Evolutionary conservation across 2,329 filamentous ascomycete species (phyloP).

Genomic region (Diplodia seriata): DNA sequence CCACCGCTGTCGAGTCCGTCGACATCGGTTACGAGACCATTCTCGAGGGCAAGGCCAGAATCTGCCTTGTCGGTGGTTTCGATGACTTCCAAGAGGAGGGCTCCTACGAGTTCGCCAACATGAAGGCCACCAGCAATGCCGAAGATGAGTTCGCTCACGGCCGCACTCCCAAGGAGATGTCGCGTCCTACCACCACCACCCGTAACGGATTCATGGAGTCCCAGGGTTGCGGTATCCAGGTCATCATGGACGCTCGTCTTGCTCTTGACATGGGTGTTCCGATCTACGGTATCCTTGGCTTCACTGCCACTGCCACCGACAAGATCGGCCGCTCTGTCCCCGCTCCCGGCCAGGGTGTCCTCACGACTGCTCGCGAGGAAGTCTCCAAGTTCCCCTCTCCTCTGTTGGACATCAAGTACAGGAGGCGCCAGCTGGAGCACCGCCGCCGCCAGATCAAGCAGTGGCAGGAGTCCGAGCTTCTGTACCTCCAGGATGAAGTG

Average conservation of each 20-base stretch:
- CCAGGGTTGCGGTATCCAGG: constrained; percentile 95
- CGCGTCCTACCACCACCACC: constrained; percentile 93
- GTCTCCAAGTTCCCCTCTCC: constrained; percentile 93
- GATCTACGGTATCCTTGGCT: constrained; percentile 91
- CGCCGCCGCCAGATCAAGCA: constrained; percentile 93
- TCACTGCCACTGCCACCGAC: constrained; percentile 96
- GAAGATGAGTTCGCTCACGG: constrained; percentile 96
- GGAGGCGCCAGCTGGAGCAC: constrained; percentile 90
- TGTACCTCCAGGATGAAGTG: constrained; percentile 92
- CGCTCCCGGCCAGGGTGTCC: constrained; percentile 93
- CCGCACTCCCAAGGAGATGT: constrained; percentile 96
- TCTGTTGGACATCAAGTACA: constrained; percentile 96
- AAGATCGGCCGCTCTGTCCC: constrained; percentile 99
- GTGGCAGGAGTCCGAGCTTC: constrained; percentile 93
- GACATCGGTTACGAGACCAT: constrained; percentile 99
- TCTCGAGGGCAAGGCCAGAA: constrained; percentile 94
- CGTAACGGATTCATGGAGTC: constrained; percentile 99
- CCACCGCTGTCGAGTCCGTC: constrained; percentile 94
- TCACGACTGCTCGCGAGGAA: constrained; percentile 92
- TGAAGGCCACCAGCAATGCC: constrained; percentile 99
- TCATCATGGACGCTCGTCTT: constrained; percentile 97
- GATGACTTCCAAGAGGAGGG: constrained; percentile 99
- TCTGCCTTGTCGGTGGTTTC: constrained; percentile 98
- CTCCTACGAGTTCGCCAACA: constrained; percentile 99
- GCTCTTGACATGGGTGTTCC: constrained; percentile 98